Percentiles rank a stretch among this genome's conserved stretches.
phyloP scores from a whole-genome alignment of 768 basidiomycete genomes.

The Boletus bicolor region DNA sequence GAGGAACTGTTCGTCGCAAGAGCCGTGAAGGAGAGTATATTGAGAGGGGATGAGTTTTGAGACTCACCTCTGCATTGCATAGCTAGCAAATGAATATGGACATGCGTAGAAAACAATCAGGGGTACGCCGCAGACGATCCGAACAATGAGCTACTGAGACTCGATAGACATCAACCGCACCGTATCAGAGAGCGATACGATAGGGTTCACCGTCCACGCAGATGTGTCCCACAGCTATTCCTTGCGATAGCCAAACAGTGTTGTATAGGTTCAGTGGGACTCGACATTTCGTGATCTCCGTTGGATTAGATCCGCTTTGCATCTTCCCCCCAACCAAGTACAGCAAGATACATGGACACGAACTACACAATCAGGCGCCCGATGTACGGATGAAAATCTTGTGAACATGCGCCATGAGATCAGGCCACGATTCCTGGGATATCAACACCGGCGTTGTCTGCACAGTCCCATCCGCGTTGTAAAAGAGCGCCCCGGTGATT shows the following conservation, averaged over 20 bases:
- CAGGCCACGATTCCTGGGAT: slow-evolving; percentile 5
- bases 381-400: slow-evolving; percentile 1
- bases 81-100: not conserved
- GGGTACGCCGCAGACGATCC: not conserved
- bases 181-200: not conserved
- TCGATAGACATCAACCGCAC: not conserved
- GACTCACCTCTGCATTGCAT: not conserved
- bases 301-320: no score
- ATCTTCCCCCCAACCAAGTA: not conserved
- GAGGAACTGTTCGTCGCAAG: slow-evolving; percentile 56
- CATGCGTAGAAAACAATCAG: not conserved
- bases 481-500: slow-evolving; percentile 7
- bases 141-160: not conserved
- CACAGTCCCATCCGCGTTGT: slow-evolving; percentile 2
- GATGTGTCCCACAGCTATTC: no score
- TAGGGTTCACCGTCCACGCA: not conserved
- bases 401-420: slow-evolving; percentile 9
- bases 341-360: not conserved
- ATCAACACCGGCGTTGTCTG: not conserved
- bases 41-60: slow-evolving; percentile 48
- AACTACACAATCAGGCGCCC: not conserved
- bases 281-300: no score
- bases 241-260: no score
- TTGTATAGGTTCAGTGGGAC: no score
- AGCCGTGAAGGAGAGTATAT: slow-evolving; percentile 45